These are phyloP conservation scores for Claviceps africana DNA, from an alignment of 2,329 filamentous ascomycete genomes.

Conservation along the genomic window DNA sequence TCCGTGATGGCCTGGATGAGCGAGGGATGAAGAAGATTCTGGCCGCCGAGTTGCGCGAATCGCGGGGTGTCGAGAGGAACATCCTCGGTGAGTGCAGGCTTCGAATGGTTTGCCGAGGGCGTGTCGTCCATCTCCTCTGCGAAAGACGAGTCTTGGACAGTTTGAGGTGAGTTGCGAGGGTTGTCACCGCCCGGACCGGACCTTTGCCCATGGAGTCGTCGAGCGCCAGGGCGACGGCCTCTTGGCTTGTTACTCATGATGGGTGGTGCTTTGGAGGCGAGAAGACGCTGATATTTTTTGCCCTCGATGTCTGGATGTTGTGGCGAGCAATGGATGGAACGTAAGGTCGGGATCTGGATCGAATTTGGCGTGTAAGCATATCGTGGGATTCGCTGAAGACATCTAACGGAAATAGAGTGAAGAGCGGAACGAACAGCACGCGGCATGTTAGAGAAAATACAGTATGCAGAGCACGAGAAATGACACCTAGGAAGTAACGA, in stretches of 20 bases:
- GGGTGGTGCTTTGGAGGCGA: neutral
- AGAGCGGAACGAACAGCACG: no score
- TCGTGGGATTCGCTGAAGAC: no score
- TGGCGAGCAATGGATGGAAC: no score
- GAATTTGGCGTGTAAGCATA: no score
- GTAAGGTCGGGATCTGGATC: no score
- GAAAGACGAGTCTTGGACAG: neutral
- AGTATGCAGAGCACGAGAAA: no score
- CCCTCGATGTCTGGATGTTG: neutral
- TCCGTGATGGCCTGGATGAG: constrained; percentile 34
- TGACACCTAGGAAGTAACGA: no score
- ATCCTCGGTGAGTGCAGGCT: constrained; percentile 9
- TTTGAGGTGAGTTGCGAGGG: neutral
- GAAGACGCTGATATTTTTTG: neutral
- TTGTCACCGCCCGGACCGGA: neutral
- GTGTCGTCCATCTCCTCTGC: neutral
- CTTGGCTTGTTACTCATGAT: constrained; percentile 2
- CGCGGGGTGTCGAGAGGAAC: constrained; percentile 30
- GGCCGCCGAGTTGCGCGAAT: constrained; percentile 29
- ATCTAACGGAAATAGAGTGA: no score
- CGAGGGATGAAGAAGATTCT: constrained; percentile 27
- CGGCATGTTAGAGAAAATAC: no score
- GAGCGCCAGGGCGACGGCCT: constrained; percentile 2
- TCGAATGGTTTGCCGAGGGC: neutral
- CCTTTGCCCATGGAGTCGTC: constrained; percentile 1